Evolutionary conservation across 148 eudicot genomes (phyloP), one percentile per base, ranked within the genome.

Genomic region (Mesembryanthemum crystallinum): DNA sequence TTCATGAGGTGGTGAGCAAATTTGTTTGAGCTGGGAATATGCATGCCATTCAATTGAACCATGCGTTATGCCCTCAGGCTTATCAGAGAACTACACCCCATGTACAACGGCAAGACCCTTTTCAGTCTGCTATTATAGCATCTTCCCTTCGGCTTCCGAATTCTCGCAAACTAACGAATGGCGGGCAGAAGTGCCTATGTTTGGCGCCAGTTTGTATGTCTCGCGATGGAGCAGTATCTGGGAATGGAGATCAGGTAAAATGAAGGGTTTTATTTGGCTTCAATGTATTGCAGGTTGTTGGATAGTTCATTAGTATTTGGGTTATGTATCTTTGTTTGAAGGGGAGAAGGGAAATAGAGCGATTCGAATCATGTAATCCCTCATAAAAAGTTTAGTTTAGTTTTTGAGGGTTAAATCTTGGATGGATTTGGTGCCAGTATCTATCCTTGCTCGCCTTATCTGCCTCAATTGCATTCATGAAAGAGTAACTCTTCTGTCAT

Each of bases 11-110:
- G 55, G 62, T 76, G 67, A 67, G n/a, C 18, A 47, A 35, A 33
- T 49, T 17, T 8, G 18, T 23, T 29, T 3, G n/a, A 30, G 37
- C 42, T 55, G 45, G 39, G 66, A 82, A 73, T 51, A 90, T 90
- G 94, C 86, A 79, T 72, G 73, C 79, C 82, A 72, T 77, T 78
- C 87, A 86, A 70, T 78, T 86, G 74, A 57, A 45, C 66, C 79
- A 76, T 73, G 76, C 86, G 24, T 73, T 72, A 64, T 82, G 66
- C 64, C 81, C 83, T 23, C 68, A 77, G 24, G 51, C 82, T 29
- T 69, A 65, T 78, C 76, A 70, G 28, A 62, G 43, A 58, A 69
- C 39, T 42, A 30, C 27, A 69, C 42, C 17, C 64, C 49, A 61
- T 45, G 25, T 64, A 3, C 62, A 33, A 27, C 49, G 76, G 72